A percentile compares a stretch with the other conserved stretches of the same genome.
These are phyloP conservation scores for Gonium pectorale DNA, from an alignment of 139 green algal genomes.

Conservation along the genomic window DNA sequence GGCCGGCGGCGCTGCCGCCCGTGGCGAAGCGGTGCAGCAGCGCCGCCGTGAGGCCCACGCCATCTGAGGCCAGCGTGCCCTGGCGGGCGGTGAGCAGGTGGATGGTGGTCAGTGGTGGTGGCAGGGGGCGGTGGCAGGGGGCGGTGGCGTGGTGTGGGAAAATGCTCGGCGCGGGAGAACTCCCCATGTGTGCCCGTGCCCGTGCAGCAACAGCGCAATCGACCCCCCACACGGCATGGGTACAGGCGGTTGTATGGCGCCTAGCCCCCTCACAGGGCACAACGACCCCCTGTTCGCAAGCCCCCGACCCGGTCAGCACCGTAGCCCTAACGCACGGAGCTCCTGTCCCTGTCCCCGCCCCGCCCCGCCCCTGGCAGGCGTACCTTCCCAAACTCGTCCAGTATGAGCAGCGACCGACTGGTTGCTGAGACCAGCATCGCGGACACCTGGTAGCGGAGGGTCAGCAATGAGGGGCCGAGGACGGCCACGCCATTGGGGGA, in stretches of 20 bases:
- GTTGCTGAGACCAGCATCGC: slow-evolving; percentile 83
- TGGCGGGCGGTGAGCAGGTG: not conserved
- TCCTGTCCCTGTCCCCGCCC: not conserved
- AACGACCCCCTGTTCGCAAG: too few relatives aligned
- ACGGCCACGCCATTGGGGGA: too few relatives aligned
- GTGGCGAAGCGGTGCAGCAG: slow-evolving; percentile 67
- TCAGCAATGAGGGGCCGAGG: too few relatives aligned
- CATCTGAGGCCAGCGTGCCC: slow-evolving; percentile 88
- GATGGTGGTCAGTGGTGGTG: not conserved
- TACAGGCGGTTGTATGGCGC: too few relatives aligned
- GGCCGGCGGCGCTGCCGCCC: not conserved
- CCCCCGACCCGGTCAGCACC: too few relatives aligned
- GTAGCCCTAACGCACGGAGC: too few relatives aligned
- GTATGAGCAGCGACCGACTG: slow-evolving; percentile 82
- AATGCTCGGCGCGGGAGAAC: too few relatives aligned
- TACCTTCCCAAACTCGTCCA: slow-evolving; percentile 97
- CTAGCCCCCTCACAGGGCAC: too few relatives aligned
- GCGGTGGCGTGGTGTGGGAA: not conserved
- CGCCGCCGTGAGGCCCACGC: slow-evolving; percentile 79
- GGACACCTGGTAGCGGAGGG: slow-evolving; percentile 56
- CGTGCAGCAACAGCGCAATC: too few relatives aligned
- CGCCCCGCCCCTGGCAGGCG: not conserved
- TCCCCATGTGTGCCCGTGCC: too few relatives aligned
- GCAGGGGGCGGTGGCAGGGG: not conserved
- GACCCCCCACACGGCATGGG: too few relatives aligned